Percentiles rank a stretch among this genome's conserved stretches.
Conservation (phyloP, 805 yeast genomes). For the Zygoascus ofunaensis region DNA sequence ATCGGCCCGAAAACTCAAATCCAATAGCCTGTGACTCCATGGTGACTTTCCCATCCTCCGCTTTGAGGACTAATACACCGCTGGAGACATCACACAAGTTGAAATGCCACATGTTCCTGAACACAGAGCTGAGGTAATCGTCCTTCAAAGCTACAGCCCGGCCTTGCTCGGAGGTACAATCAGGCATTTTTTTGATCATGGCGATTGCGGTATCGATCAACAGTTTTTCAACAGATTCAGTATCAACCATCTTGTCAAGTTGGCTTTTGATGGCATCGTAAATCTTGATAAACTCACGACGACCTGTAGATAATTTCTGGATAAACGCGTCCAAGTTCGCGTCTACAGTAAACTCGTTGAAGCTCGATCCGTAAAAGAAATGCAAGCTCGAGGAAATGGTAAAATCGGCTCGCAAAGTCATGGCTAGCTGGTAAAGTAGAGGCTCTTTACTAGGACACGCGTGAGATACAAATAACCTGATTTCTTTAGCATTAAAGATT, state of each 20-base stretch:
- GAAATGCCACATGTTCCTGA: conserved; percentile 70
- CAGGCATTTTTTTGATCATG: conserved; percentile 47
- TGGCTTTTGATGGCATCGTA: conserved; percentile 54
- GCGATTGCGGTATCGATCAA: conserved; percentile 48
- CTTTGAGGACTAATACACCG: conserved; percentile 41
- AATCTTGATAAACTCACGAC: conserved; percentile 51
- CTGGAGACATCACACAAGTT: conserved; percentile 53
- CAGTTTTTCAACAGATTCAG: conserved; percentile 36
- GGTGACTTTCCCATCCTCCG: conserved; percentile 39
- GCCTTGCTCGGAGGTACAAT: background rate
- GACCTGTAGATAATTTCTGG: conserved; percentile 50
- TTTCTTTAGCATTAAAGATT: conserved; percentile 35
- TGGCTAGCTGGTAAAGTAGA: conserved; percentile 56
- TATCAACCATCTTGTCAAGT: conserved; percentile 34
- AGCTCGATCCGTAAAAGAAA: conserved; percentile 59
- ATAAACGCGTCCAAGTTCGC: conserved; percentile 55
- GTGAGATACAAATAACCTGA: conserved; percentile 56
- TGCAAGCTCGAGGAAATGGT: conserved; percentile 67
- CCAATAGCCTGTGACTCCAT: conserved; percentile 51
- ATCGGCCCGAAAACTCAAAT: conserved; percentile 50
- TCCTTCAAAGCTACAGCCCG: conserved; percentile 23
- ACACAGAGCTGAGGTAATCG: conserved; percentile 54
- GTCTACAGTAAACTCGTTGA: conserved; percentile 57
- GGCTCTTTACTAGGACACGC: conserved; percentile 67
- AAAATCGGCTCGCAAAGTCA: conserved; percentile 59